Evolutionary conservation across 257 asterid species (phyloP).

Genomic region (Salvia rosmarinus): DNA sequence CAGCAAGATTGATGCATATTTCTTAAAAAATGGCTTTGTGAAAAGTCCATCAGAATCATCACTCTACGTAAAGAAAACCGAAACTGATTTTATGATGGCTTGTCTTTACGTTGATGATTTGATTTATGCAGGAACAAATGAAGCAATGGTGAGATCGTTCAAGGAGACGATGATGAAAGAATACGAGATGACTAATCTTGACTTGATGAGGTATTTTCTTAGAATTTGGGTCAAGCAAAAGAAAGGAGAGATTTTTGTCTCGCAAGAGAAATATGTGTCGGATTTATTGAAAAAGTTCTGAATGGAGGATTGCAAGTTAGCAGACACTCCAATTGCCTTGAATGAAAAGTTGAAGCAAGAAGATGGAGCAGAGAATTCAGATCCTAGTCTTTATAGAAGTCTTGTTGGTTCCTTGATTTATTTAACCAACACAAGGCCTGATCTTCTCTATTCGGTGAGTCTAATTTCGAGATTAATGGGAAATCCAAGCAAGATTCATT

Average conservation of each 20-base stretch:
- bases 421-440: too few species aligned
- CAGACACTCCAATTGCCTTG: not conserved
- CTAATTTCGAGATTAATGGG: not conserved
- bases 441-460: not conserved
- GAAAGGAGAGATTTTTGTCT: constrained; percentile 1
- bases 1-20: not conserved
- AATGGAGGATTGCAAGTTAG: not conserved
- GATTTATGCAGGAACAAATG: not conserved
- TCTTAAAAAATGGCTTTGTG: not conserved
- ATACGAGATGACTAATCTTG: not conserved
- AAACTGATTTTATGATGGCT: not conserved
- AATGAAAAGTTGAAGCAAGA: constrained; percentile 12
- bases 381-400: not conserved
- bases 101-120: not conserved
- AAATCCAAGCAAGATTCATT: constrained; percentile 1
- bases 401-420: not conserved
- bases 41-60: not conserved
- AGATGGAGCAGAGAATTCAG: not conserved
- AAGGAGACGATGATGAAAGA: constrained; percentile 2
- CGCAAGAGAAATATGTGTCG: not conserved
- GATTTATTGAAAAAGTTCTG: not conserved
- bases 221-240: not conserved
- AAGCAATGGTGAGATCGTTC: not conserved
- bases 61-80: not conserved
- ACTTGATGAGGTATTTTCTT: not conserved